A percentile compares a stretch with the other conserved stretches of the same genome.
Conservation (phyloP, 202 grass and related monocot species). For the Carex arenaria region DNA sequence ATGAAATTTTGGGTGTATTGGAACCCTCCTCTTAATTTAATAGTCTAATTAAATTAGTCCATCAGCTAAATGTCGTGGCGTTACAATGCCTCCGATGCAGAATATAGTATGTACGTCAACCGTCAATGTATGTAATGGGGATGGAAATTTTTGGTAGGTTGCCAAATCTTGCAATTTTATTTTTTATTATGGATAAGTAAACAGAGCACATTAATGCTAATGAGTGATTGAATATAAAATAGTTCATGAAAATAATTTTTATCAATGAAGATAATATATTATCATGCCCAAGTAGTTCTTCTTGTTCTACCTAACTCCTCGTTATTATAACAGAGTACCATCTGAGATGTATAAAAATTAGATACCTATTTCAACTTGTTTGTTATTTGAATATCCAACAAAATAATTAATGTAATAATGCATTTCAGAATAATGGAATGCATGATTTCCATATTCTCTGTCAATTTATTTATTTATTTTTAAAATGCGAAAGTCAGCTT, state of each 20-base stretch:
- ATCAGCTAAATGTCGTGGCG: too few relatives aligned
- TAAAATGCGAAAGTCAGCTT: neutral
- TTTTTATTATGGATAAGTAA: neutral
- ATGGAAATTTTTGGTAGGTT: neutral
- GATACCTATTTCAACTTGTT: neutral
- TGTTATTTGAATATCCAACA: neutral
- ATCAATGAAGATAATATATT: neutral
- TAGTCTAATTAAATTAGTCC: too few relatives aligned
- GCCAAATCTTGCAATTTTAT: neutral
- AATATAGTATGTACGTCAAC: neutral
- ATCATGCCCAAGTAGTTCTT: neutral
- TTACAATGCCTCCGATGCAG: neutral
- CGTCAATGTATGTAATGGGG: neutral
- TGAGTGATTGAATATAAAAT: neutral
- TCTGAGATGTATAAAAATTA: neutral
- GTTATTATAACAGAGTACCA: neutral
- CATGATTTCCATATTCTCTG: neutral
- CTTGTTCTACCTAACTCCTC: neutral
- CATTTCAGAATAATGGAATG: neutral
- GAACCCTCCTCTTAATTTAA: too few relatives aligned
- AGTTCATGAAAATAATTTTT: neutral
- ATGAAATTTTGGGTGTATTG: too few relatives aligned
- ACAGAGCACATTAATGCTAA: neutral
- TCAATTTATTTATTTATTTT: neutral
- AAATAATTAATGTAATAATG: neutral